Percentiles rank a stretch among this genome's conserved stretches.
Conservation (phyloP, 2,329 filamentous ascomycete species). For the Lasiodiplodia theobromae region DNA sequence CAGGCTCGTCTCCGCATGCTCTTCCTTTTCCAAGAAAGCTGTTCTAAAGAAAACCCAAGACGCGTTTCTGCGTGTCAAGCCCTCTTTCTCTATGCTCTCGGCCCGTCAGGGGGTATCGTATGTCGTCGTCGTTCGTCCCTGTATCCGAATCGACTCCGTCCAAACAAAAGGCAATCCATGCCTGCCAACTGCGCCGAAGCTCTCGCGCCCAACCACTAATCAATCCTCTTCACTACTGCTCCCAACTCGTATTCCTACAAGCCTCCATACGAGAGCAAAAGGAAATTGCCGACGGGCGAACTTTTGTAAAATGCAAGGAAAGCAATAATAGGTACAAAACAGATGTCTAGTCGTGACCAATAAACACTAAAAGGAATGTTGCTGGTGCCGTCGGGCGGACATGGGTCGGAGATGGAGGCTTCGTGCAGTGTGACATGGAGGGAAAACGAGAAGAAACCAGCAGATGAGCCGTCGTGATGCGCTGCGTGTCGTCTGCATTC, state of each 20-base stretch:
- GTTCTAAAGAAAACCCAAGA: conserved; percentile 9
- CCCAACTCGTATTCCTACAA: conserved; percentile 27
- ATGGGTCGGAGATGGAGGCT: conserved; percentile 18
- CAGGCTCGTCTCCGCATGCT: conserved; percentile 24
- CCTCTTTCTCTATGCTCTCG: conserved; percentile 23
- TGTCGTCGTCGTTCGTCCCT: conserved; percentile 22
- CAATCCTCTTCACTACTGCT: conserved; percentile 18
- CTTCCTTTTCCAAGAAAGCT: conserved; percentile 26
- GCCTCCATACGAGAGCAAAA: conserved; percentile 7
- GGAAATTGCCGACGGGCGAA: conserved; percentile 28
- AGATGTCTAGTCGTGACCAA: conserved; percentile 23
- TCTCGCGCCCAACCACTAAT: background rate
- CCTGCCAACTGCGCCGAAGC: conserved; percentile 25
- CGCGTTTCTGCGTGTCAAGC: conserved; percentile 28
- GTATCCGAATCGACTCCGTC: conserved; percentile 24
- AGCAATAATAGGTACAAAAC: conserved; percentile 16
- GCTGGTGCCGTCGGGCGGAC: conserved; percentile 25
- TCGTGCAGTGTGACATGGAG: conserved; percentile 19
- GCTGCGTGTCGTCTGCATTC: conserved; percentile 26
- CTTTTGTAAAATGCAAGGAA: conserved; percentile 28
- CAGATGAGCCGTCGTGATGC: conserved; percentile 27
- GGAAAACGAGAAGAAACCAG: conserved; percentile 9
- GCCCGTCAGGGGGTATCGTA: conserved; percentile 24
- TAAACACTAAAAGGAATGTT: conserved; percentile 22
- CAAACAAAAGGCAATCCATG: conserved; percentile 20